phyloP scores from a whole-genome alignment of 768 basidiomycete genomes.

The Kwoniella heveanensis region DNA sequence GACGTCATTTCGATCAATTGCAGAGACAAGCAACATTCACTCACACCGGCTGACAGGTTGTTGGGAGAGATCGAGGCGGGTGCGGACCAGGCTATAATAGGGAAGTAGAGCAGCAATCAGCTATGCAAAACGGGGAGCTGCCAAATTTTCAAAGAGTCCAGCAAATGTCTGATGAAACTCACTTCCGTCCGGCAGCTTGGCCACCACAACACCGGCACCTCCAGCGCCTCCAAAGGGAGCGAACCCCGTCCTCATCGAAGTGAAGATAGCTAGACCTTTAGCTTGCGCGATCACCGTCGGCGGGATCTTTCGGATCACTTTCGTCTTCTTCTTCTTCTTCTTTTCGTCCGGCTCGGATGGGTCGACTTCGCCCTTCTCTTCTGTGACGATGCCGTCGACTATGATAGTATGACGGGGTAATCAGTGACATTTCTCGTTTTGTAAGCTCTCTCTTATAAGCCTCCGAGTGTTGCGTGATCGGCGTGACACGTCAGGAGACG shows the following conservation, averaged over 20 bases:
- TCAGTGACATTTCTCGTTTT: no score
- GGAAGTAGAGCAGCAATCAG: not conserved
- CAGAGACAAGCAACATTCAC: conserved; percentile 18
- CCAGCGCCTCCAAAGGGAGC: conserved; percentile 56
- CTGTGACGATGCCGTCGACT: conserved; percentile 42
- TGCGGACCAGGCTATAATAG: conserved; percentile 51
- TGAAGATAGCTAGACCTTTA: conserved; percentile 55
- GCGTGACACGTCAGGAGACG: not conserved
- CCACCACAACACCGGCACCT: conserved; percentile 55
- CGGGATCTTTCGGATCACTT: conserved; percentile 56
- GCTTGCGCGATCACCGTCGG: conserved; percentile 47
- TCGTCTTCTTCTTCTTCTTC: conserved; percentile 26
- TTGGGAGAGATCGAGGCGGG: conserved; percentile 54
- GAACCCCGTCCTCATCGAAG: conserved; percentile 52
- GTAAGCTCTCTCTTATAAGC: no score
- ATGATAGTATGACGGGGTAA: not conserved
- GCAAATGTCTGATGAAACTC: no score
- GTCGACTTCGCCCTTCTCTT: conserved; percentile 25
- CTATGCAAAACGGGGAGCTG: no score
- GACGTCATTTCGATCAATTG: no score
- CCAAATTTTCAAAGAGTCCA: no score
- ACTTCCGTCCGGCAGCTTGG: conserved; percentile 54
- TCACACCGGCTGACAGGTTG: conserved; percentile 52
- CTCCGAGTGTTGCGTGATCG: no score
- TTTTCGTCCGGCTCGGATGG: not conserved